Evolutionary conservation across 805 yeast species (phyloP).

Genomic region (Cyberlindnera maritima): DNA sequence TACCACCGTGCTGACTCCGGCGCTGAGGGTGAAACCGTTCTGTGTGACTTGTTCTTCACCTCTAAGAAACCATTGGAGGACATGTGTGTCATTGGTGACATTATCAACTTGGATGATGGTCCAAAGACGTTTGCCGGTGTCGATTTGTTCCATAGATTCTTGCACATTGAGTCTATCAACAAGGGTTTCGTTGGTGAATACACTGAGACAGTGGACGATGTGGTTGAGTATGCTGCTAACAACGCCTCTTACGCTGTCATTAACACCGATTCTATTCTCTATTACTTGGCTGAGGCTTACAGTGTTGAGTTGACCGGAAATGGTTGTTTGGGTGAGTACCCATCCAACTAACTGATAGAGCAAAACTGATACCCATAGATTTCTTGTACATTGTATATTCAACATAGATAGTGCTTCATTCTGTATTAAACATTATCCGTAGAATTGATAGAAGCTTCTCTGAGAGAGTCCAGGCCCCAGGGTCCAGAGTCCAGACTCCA

Average conservation of each 20-base stretch:
- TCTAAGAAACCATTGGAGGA: slow-evolving; percentile 6
- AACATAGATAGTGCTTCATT: too few relatives aligned
- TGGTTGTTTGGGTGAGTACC: slow-evolving; percentile 8
- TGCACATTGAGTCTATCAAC: slow-evolving; percentile 6
- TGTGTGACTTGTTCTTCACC: slow-evolving; percentile 10
- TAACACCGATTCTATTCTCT: slow-evolving; percentile 9
- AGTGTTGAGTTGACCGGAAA: slow-evolving; percentile 5
- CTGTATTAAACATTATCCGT: too few relatives aligned
- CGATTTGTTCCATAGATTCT: slow-evolving; percentile 8
- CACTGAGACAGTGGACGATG: slow-evolving; percentile 4
- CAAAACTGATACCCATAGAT: too few relatives aligned
- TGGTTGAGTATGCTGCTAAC: slow-evolving; percentile 5
- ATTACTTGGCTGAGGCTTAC: slow-evolving; percentile 10
- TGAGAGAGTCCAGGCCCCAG: too few relatives aligned
- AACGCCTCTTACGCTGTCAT: slow-evolving; percentile 7
- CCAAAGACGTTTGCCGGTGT: slow-evolving; percentile 12
- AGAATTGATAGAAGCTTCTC: too few relatives aligned
- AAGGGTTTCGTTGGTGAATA: slow-evolving; percentile 6
- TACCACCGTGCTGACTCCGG: slow-evolving; percentile 5
- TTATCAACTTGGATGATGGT: slow-evolving; percentile 4
- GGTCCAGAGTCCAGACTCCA: too few relatives aligned
- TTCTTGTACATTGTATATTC: too few relatives aligned
- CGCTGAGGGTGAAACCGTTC: slow-evolving; percentile 2
- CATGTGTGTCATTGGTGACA: slow-evolving; percentile 8
- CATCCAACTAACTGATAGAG: neutral